phyloP scores from a whole-genome alignment of 2,329 filamentous ascomycete genomes.

The Curvularia sp. region DNA sequence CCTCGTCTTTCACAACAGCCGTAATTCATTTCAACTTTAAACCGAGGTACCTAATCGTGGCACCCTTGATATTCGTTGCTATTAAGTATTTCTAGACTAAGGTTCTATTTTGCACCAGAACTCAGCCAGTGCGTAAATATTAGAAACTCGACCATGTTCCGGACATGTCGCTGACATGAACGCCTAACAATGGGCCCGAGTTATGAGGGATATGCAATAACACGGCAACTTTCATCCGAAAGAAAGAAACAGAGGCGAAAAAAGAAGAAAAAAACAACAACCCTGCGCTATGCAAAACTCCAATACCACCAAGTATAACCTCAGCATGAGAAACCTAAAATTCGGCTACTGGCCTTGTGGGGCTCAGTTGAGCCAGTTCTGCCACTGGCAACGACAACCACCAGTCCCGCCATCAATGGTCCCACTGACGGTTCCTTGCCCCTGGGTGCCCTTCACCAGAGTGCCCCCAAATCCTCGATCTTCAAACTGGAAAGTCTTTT shows the following conservation, averaged over 20 bases:
- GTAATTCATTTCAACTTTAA: not conserved
- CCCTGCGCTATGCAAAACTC: constrained; percentile 31
- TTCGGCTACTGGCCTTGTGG: not conserved
- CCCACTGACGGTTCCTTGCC: constrained; percentile 53
- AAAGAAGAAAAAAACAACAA: constrained; percentile 4
- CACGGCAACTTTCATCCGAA: constrained; percentile 10
- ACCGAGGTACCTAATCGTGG: not conserved
- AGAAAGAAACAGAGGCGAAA: constrained; percentile 5
- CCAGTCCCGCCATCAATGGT: constrained; percentile 65
- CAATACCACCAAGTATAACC: constrained; percentile 17
- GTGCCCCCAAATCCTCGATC: constrained; percentile 59
- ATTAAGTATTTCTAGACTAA: constrained; percentile 11
- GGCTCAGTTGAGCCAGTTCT: constrained; percentile 56
- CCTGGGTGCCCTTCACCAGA: constrained; percentile 59
- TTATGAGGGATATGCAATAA: constrained; percentile 5
- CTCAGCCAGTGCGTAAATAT: constrained; percentile 13
- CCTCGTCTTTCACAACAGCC: not conserved
- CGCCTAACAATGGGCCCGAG: not conserved
- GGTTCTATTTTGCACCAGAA: constrained; percentile 5
- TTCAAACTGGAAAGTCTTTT: constrained; percentile 60
- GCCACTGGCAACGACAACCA: constrained; percentile 67
- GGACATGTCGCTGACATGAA: constrained; percentile 17
- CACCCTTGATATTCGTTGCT: not conserved
- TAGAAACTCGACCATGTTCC: constrained; percentile 12
- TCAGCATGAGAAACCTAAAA: constrained; percentile 13